Evolutionary conservation across 371 early-diverging fungal genomes (phyloP).

Genomic region (Coemansia sp.): DNA sequence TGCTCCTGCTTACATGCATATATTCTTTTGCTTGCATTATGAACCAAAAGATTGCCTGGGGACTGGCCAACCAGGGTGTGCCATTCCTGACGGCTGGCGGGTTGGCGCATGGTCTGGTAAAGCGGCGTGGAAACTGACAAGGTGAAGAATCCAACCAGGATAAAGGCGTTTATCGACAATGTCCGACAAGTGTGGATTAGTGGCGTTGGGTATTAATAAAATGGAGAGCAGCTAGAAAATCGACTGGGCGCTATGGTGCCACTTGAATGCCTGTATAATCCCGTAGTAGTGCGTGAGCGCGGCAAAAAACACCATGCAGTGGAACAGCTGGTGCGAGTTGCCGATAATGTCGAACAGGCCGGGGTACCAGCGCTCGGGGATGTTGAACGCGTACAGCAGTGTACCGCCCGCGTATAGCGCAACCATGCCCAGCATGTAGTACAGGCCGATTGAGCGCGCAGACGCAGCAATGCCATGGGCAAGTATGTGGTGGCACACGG

Average conservation of each 20-base stretch:
- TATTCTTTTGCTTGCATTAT: background rate
- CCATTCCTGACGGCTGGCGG: slow-evolving; percentile 89
- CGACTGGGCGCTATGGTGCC: slow-evolving; percentile 48
- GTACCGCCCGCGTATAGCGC: slow-evolving; percentile 77
- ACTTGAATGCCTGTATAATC: slow-evolving; percentile 64
- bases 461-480: slow-evolving; percentile 69
- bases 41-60: slow-evolving; percentile 57
- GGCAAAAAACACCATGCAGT: slow-evolving; percentile 78
- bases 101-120: slow-evolving; percentile 86
- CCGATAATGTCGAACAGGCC: slow-evolving; percentile 65
- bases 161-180: slow-evolving; percentile 61
- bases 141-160: slow-evolving; percentile 65
- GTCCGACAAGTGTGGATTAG: slow-evolving; percentile 20
- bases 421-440: slow-evolving; percentile 72
- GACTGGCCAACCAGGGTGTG: slow-evolving; percentile 57
- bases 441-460: slow-evolving; percentile 44
- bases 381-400: slow-evolving; percentile 76
- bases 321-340: slow-evolving; percentile 91
- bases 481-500: slow-evolving; percentile 69
- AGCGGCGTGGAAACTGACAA: slow-evolving; percentile 86
- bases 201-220: background rate
- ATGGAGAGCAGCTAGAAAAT: slow-evolving; percentile 15
- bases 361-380: slow-evolving; percentile 65
- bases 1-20: too few relatives aligned
- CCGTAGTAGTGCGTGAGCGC: slow-evolving; percentile 76